phyloP scores from a whole-genome alignment of 192 early-diverging fungal genomes.

The Linnemannia hyalina region DNA sequence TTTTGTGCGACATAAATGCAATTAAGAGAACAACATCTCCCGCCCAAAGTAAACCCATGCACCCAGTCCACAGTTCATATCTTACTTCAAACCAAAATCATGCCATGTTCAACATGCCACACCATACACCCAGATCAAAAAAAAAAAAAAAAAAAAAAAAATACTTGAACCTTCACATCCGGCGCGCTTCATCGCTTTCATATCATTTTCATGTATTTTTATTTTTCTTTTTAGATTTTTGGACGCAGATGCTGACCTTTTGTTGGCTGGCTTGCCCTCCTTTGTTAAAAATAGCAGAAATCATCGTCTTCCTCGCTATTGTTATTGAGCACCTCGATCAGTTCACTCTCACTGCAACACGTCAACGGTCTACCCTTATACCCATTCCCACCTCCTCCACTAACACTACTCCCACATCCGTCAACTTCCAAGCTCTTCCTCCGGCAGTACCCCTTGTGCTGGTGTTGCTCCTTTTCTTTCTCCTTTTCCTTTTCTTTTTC shows the following conservation, averaged over 20 bases:
- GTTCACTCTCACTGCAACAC: neutral
- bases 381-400: neutral
- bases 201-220: no score
- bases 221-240: no score
- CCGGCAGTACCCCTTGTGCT: neutral
- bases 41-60: neutral
- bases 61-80: neutral
- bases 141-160: no score
- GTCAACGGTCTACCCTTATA: neutral
- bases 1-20: neutral
- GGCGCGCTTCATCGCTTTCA: no score
- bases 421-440: neutral
- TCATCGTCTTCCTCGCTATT: constrained; percentile 3
- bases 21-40: neutral
- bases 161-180: no score
- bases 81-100: neutral
- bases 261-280: no score
- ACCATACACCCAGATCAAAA: no score
- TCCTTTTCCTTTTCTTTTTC: neutral
- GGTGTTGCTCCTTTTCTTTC: neutral
- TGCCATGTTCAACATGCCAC: neutral
- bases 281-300: constrained; percentile 36
- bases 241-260: no score
- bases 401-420: neutral
- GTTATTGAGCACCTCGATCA: neutral